These are phyloP conservation scores for Phytophthora cajani DNA, from an alignment of 352 stramenopile genomes.

Conservation along the genomic window DNA sequence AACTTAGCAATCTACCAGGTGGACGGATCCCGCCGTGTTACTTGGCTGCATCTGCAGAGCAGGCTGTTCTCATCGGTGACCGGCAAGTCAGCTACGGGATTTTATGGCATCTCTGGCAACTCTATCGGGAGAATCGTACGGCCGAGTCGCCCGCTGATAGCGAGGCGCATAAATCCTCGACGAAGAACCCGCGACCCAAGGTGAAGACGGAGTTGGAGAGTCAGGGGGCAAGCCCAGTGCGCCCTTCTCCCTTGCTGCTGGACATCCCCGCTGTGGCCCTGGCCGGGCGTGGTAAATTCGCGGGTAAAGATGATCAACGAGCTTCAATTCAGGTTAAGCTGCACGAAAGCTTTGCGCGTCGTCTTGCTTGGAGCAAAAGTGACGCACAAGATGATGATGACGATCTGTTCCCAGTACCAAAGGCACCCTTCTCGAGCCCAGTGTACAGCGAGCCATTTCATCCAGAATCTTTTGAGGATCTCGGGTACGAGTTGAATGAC, in stretches of 20 bases:
- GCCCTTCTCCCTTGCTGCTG: constrained; percentile 23
- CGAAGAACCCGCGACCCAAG: neutral
- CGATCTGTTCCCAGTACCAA: constrained; percentile 37
- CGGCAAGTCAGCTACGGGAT: constrained; percentile 53
- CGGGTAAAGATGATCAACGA: constrained; percentile 2
- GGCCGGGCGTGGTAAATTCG: constrained; percentile 10
- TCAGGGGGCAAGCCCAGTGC: neutral
- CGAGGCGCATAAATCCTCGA: neutral
- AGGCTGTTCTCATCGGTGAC: constrained; percentile 51
- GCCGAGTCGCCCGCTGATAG: neutral
- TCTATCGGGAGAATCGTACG: constrained; percentile 1
- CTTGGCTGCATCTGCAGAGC: constrained; percentile 21
- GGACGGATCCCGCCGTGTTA: constrained; percentile 19
- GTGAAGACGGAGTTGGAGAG: neutral
- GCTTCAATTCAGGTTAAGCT: constrained; percentile 26
- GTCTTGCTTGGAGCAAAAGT: constrained; percentile 20
- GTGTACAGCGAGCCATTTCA: constrained; percentile 14
- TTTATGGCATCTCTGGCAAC: constrained; percentile 64
- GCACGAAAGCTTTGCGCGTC: constrained; percentile 27
- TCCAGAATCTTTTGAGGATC: neutral
- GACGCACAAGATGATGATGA: constrained; percentile 11
- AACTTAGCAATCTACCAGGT: constrained; percentile 18
- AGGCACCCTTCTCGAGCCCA: constrained; percentile 23
- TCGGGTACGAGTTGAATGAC: constrained; percentile 3
- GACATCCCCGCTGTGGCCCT: constrained; percentile 33